phyloP scores from a whole-genome alignment of 73 alveolate species.

The Tetrahymena malaccensis region DNA sequence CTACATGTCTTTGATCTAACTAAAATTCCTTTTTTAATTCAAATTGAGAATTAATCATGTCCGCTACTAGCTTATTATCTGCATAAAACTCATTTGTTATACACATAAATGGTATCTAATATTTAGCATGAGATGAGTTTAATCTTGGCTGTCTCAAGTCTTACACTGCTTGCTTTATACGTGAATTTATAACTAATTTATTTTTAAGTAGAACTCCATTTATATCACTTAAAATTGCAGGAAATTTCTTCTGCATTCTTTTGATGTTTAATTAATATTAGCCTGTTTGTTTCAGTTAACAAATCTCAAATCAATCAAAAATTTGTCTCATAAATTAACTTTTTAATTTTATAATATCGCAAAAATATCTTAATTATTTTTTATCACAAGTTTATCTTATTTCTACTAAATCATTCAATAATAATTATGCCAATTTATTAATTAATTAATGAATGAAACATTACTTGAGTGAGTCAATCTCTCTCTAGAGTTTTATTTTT shows the following conservation, averaged over 20 bases:
- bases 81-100: conserved; percentile 52
- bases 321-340: background rate
- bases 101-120: conserved; percentile 44
- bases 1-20: background rate
- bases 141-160: background rate
- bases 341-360: background rate
- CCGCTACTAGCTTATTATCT: background rate
- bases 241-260: conserved; percentile 29
- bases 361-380: background rate
- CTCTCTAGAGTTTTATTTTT: too few relatives aligned
- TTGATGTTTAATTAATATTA: background rate
- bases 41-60: background rate
- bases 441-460: too few relatives aligned
- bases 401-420: background rate
- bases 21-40: background rate
- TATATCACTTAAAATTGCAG: conserved; percentile 63
- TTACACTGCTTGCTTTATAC: conserved; percentile 19
- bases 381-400: background rate
- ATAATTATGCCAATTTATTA: too few relatives aligned
- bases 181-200: conserved; percentile 16
- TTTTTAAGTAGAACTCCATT: conserved; percentile 71
- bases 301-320: background rate
- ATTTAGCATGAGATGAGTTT: background rate
- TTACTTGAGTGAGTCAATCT: too few relatives aligned
- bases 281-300: background rate